Conservation (phyloP, 495 filamentous ascomycete species). For the Aspergillus affinis region DNA sequence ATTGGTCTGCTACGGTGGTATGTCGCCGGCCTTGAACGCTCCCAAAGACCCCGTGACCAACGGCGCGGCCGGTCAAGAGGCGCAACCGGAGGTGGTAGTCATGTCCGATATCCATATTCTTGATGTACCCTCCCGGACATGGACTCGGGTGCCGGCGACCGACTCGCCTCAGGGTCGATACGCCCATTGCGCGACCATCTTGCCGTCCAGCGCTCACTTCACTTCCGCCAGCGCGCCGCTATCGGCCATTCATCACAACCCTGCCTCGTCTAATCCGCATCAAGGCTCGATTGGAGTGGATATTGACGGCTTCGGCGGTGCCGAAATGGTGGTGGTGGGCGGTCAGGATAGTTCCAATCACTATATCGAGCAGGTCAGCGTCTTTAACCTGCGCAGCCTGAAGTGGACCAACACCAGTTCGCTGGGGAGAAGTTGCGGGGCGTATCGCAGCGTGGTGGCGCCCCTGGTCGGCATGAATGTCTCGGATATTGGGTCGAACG, state of each 20-base stretch:
- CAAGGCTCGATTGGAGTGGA: slow-evolving; percentile 82
- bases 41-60: slow-evolving; percentile 42
- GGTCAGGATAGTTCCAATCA: slow-evolving; percentile 97
- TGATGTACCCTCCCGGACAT: slow-evolving; percentile 79
- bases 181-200: slow-evolving; percentile 91
- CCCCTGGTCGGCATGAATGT: slow-evolving; percentile 70
- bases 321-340: slow-evolving; percentile 96
- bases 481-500: slow-evolving; percentile 64
- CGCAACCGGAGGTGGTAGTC: slow-evolving; percentile 86
- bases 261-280: slow-evolving; percentile 72
- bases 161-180: slow-evolving; percentile 93
- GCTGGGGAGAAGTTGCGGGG: slow-evolving; percentile 87
- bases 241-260: slow-evolving; percentile 86
- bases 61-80: slow-evolving; percentile 52
- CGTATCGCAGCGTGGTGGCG: slow-evolving; percentile 92
- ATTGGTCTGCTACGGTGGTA: slow-evolving; percentile 95
- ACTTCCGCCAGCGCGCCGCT: slow-evolving; percentile 78
- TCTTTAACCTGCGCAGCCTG: slow-evolving; percentile 94
- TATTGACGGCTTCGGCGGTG: slow-evolving; percentile 86
- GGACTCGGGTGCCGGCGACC: slow-evolving; percentile 77
- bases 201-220: slow-evolving; percentile 84
- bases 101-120: slow-evolving; percentile 98
- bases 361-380: slow-evolving; percentile 97
- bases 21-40: slow-evolving; percentile 72
- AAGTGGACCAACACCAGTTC: slow-evolving; percentile 89